phyloP scores from a whole-genome alignment of 306 rosid species.

The Cercis canadensis region DNA sequence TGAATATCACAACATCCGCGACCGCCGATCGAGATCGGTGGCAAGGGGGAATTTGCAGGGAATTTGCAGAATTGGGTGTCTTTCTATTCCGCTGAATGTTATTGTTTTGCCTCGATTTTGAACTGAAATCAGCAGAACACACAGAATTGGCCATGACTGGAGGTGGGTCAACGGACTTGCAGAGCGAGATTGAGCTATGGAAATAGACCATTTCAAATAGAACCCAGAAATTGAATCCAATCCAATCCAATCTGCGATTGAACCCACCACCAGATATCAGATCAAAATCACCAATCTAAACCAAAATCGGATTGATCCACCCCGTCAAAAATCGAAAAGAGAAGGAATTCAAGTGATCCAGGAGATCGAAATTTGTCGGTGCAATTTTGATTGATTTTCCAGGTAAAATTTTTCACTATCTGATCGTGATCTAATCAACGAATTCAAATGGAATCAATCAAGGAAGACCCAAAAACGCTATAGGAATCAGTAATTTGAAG shows the following conservation, averaged over 20 bases:
- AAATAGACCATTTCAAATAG: slow-evolving; percentile 88
- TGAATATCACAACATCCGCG: slow-evolving; percentile 70
- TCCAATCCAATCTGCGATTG: slow-evolving; percentile 43
- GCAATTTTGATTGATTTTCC: not conserved
- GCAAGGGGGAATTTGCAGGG: slow-evolving; percentile 63
- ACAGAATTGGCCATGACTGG: slow-evolving; percentile 63
- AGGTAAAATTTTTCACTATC: not conserved
- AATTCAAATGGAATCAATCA: not conserved
- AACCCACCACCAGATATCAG: slow-evolving; percentile 40
- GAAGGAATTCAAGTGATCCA: slow-evolving; percentile 31
- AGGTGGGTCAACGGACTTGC: slow-evolving; percentile 84
- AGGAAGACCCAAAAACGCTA: not conserved
- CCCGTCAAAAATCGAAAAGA: slow-evolving; percentile 20
- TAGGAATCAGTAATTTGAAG: not conserved
- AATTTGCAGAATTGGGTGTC: slow-evolving; percentile 48
- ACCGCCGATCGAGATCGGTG: slow-evolving; percentile 79
- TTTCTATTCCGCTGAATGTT: slow-evolving; percentile 49
- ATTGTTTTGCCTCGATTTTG: slow-evolving; percentile 57
- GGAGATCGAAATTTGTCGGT: slow-evolving; percentile 52
- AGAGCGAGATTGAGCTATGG: slow-evolving; percentile 89
- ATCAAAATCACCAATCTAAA: slow-evolving; percentile 47
- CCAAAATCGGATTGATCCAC: slow-evolving; percentile 59
- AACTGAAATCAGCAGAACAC: slow-evolving; percentile 52
- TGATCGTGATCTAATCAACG: slow-evolving; percentile 41
- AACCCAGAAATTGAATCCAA: slow-evolving; percentile 35